Evolutionary conservation across 371 early-diverging fungal species (phyloP).

Genomic region (Rhizomucor miehei): DNA sequence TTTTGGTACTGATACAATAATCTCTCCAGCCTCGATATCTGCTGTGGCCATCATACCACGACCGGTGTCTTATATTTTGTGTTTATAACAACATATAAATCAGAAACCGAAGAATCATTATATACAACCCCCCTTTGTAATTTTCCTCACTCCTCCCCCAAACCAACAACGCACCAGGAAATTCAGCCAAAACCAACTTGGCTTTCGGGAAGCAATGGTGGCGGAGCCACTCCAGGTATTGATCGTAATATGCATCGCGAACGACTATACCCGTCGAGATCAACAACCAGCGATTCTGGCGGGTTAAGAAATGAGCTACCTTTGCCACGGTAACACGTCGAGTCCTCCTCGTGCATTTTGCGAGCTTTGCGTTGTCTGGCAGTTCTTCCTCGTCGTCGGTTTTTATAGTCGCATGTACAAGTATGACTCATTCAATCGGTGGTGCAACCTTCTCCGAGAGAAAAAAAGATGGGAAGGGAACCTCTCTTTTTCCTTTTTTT

Average conservation of each 20-base stretch:
- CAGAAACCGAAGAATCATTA: too few relatives aligned
- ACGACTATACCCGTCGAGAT: slow-evolving; percentile 24
- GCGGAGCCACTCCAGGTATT: slow-evolving; percentile 50
- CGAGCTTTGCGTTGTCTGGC: neutral
- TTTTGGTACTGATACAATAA: slow-evolving; percentile 57
- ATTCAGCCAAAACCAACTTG: slow-evolving; percentile 56
- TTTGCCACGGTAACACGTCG: neutral
- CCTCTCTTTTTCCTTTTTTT: too few relatives aligned
- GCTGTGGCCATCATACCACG: slow-evolving; percentile 67
- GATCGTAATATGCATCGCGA: slow-evolving; percentile 44
- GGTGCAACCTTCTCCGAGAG: too few relatives aligned
- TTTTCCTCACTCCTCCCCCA: neutral
- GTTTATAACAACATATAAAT: neutral
- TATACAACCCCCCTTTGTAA: slow-evolving; percentile 2
- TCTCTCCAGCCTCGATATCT: slow-evolving; percentile 57
- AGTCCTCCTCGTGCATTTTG: neutral
- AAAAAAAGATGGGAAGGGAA: too few relatives aligned
- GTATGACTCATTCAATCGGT: neutral
- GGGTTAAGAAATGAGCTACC: neutral
- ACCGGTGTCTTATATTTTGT: slow-evolving; percentile 51
- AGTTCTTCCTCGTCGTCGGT: neutral
- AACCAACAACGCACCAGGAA: slow-evolving; percentile 51
- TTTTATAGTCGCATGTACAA: neutral
- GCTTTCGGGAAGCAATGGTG: slow-evolving; percentile 49
- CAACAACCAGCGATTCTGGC: too few relatives aligned